Evolutionary conservation across 306 rosid species (phyloP).

Genomic region (Hippophae tibetana): DNA sequence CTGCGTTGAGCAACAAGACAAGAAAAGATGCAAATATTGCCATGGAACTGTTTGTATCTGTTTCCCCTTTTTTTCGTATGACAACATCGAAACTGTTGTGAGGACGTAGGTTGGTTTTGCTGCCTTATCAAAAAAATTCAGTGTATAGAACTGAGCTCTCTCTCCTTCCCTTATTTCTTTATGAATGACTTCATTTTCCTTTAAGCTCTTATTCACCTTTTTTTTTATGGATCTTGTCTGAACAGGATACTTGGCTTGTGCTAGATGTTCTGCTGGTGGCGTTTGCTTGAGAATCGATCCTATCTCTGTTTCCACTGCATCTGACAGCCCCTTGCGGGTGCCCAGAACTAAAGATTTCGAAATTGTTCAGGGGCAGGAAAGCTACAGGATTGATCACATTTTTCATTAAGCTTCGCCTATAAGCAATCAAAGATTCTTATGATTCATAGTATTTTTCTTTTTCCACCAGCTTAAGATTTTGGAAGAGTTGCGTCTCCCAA

Average conservation of each 20-base stretch:
- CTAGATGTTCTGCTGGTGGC: constrained; percentile 83
- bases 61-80: not conserved
- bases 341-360: constrained; percentile 49
- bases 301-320: constrained; percentile 41
- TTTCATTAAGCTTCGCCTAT: not conserved
- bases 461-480: too few relatives aligned
- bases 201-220: not conserved
- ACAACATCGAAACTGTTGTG: too few relatives aligned
- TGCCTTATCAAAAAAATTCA: not conserved
- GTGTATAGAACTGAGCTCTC: too few relatives aligned
- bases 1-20: constrained; percentile 89
- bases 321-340: constrained; percentile 39
- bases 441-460: too few relatives aligned
- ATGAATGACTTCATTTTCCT: not conserved
- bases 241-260: constrained; percentile 88
- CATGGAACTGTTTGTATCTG: constrained; percentile 55
- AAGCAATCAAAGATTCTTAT: too few relatives aligned
- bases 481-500: too few relatives aligned
- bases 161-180: not conserved
- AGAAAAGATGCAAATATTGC: constrained; percentile 89
- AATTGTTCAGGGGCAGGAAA: constrained; percentile 89
- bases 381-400: constrained; percentile 34
- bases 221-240: constrained; percentile 11
- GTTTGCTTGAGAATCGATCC: constrained; percentile 56
- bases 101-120: not conserved